Conservation (phyloP, 2,329 filamentous ascomycete species). For the Cytospora mali region DNA sequence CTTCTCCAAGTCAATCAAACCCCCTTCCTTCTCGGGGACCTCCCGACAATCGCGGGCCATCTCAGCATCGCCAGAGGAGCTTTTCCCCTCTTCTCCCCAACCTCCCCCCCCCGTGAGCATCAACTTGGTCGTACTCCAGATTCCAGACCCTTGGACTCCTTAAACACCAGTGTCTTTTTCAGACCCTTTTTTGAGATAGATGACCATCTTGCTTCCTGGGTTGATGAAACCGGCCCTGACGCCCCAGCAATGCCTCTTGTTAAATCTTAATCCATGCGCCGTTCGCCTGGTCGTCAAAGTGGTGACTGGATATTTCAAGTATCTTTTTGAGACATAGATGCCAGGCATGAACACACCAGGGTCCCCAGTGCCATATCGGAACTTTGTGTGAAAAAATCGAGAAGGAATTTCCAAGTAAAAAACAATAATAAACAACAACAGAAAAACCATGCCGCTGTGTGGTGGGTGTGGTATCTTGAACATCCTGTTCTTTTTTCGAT, state of each 20-base stretch:
- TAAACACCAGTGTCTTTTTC: conserved; percentile 24
- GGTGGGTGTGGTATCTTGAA: conserved; percentile 8
- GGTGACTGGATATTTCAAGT: conserved; percentile 16
- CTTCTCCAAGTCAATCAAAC: neutral
- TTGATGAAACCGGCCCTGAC: conserved; percentile 25
- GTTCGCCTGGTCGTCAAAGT: conserved; percentile 27
- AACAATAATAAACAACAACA: too few species aligned
- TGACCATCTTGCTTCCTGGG: conserved; percentile 23
- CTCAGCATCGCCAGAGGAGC: conserved; percentile 2
- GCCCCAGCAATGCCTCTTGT: conserved; percentile 25
- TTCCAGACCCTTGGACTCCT: conserved; percentile 23
- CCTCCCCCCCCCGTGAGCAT: conserved; percentile 6
- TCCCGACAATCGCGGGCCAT: conserved; percentile 5
- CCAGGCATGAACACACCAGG: conserved; percentile 5
- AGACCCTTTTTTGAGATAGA: conserved; percentile 25
- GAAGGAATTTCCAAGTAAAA: neutral
- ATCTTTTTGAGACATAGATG: conserved; percentile 20
- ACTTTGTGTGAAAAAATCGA: conserved; percentile 14
- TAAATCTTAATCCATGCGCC: conserved; percentile 26
- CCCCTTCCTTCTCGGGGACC: neutral
- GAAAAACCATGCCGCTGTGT: conserved; percentile 8
- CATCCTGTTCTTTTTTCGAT: conserved; percentile 5
- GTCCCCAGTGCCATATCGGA: conserved; percentile 1
- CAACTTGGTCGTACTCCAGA: conserved; percentile 13
- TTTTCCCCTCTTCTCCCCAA: neutral